Conservation (phyloP, 2,329 filamentous ascomycete species). For the Cyanodermella asteris region DNA sequence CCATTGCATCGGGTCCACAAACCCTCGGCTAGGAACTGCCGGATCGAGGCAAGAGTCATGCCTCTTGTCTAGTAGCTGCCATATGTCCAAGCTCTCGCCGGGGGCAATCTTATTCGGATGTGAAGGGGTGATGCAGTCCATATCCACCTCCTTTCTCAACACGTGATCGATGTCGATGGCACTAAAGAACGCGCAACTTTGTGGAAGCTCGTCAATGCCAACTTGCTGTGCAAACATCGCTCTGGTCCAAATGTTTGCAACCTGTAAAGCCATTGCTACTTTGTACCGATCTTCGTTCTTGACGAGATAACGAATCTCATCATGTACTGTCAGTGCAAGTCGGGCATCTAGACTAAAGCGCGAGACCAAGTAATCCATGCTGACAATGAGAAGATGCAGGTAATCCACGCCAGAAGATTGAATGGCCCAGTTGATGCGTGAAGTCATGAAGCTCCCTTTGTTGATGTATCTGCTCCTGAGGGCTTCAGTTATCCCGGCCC, state of each 20-base stretch:
- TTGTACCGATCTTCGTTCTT: conserved; percentile 69
- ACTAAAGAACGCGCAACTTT: conserved; percentile 86
- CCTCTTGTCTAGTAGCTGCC: conserved; percentile 53
- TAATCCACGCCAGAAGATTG: conserved; percentile 96
- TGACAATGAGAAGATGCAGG: conserved; percentile 74
- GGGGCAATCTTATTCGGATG: conserved; percentile 56
- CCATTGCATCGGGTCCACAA: conserved; percentile 40
- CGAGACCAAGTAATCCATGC: conserved; percentile 81
- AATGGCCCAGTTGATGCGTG: conserved; percentile 96
- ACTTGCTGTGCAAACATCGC: conserved; percentile 96
- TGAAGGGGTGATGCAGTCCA: conserved; percentile 88
- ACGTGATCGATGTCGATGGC: conserved; percentile 90
- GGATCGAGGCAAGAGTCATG: conserved; percentile 46
- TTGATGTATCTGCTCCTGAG: conserved; percentile 71
- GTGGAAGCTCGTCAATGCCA: conserved; percentile 83
- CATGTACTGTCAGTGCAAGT: conserved; percentile 82
- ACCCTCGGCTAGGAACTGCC: conserved; percentile 30
- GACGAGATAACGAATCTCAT: conserved; percentile 89
- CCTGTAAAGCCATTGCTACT: conserved; percentile 75
- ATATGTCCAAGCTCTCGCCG: conserved; percentile 74
- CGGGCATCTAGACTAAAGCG: conserved; percentile 71
- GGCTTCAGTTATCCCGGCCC: conserved; percentile 88
- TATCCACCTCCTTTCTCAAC: conserved; percentile 91
- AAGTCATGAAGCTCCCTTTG: conserved; percentile 83
- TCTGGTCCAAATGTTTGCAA: conserved; percentile 88